phyloP scores from a whole-genome alignment of 1,284 basidiomycete genomes.

The Microbotryum scabiosae region DNA sequence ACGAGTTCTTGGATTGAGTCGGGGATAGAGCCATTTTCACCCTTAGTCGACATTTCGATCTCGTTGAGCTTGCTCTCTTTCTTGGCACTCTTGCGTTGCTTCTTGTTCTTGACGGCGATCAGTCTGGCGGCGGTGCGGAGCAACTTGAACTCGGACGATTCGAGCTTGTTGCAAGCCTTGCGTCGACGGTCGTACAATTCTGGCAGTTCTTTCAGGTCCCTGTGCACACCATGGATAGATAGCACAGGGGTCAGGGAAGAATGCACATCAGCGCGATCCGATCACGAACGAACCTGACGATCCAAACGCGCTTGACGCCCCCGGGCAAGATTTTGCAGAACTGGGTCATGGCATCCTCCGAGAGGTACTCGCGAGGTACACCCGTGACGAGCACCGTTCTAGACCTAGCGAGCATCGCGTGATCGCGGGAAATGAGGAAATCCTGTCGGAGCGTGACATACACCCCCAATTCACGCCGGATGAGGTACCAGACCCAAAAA shows the following conservation, averaged over 20 bases:
- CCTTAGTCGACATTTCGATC: constrained; percentile 9
- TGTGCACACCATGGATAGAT: too few relatives aligned
- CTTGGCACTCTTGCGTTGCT: constrained; percentile 21
- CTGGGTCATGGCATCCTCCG: constrained; percentile 54
- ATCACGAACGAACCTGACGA: constrained; percentile 53
- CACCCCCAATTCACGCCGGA: constrained; percentile 68
- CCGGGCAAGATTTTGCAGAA: constrained; percentile 65
- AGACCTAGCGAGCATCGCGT: constrained; percentile 67
- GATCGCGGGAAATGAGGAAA: constrained; percentile 66
- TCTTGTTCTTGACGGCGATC: constrained; percentile 38
- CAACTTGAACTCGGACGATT: constrained; percentile 70
- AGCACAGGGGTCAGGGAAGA: neutral
- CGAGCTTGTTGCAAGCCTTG: constrained; percentile 66
- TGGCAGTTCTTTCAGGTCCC: constrained; percentile 72
- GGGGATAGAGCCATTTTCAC: neutral
- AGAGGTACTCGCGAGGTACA: constrained; percentile 68
- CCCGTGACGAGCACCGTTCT: constrained; percentile 83
- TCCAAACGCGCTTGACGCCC: constrained; percentile 79
- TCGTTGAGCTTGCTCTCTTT: neutral
- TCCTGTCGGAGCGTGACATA: constrained; percentile 74
- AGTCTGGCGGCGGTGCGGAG: constrained; percentile 63
- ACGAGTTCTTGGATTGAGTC: constrained; percentile 40
- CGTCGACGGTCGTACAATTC: constrained; percentile 70
- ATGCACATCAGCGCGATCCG: constrained; percentile 13
- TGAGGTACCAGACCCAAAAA: constrained; percentile 72